Evolutionary conservation across 352 stramenopile species (phyloP).

Genomic region (Globisporangium radiosum): DNA sequence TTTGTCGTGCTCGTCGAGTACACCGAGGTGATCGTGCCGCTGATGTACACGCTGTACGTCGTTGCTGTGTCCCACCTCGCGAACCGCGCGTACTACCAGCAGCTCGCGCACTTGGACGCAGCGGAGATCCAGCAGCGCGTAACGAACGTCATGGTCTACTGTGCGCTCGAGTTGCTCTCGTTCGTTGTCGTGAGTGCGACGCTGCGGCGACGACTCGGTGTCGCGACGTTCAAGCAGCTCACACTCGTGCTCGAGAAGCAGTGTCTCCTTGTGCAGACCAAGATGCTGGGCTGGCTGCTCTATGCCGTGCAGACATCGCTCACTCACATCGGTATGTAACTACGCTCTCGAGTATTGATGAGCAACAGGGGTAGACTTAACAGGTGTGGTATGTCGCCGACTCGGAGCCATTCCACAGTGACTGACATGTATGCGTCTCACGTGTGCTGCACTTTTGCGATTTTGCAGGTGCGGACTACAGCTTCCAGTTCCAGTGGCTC

Average conservation of each 20-base stretch:
- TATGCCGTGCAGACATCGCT: constrained; percentile 4
- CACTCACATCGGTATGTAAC: constrained; percentile 5
- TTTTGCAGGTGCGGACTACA: neutral
- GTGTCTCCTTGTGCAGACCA: constrained; percentile 21
- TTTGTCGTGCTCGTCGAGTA: constrained; percentile 18
- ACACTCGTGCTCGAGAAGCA: constrained; percentile 30
- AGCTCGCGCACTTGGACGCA: neutral
- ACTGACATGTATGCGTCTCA: neutral
- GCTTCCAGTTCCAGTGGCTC: constrained; percentile 2
- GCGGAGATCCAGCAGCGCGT: neutral
- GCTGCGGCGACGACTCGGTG: constrained; percentile 13
- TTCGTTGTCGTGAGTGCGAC: constrained; percentile 21
- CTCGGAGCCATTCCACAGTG: too few relatives aligned
- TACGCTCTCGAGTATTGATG: neutral
- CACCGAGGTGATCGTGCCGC: constrained; percentile 12
- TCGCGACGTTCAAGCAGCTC: constrained; percentile 22
- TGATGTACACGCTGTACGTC: constrained; percentile 11
- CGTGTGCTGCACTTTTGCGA: neutral
- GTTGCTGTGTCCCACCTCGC: neutral
- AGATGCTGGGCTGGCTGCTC: constrained; percentile 32
- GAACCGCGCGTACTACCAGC: constrained; percentile 6
- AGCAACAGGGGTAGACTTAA: neutral
- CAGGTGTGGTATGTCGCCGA: neutral
- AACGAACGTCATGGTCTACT: constrained; percentile 23
- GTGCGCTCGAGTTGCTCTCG: constrained; percentile 28